These are phyloP conservation scores for Suhomyces coccinellae DNA, from an alignment of 1,139 yeast genomes.

Conservation along the genomic window DNA sequence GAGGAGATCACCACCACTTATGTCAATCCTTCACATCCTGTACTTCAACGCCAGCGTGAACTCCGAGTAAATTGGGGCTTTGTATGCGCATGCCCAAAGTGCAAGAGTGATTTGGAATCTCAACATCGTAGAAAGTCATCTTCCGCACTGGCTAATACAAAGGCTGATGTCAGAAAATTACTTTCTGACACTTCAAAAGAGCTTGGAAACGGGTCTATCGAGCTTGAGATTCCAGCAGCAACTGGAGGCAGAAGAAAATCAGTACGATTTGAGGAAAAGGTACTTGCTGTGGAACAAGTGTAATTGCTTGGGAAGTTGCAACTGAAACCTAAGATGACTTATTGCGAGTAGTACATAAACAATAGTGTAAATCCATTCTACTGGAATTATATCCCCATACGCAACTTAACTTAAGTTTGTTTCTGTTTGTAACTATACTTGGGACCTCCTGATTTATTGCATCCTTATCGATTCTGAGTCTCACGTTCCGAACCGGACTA, in stretches of 20 bases:
- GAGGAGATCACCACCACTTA: constrained; percentile 73
- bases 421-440: not conserved
- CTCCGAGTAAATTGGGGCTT: constrained; percentile 84
- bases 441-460: too few species aligned
- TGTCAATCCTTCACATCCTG: constrained; percentile 65
- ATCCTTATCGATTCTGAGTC: not conserved
- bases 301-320: too few species aligned
- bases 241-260: constrained; percentile 60
- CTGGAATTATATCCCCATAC: too few species aligned
- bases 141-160: constrained; percentile 20
- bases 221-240: constrained; percentile 43
- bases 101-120: constrained; percentile 54
- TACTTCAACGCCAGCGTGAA: constrained; percentile 64
- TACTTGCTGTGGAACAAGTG: constrained; percentile 36
- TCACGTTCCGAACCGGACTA: constrained; percentile 12
- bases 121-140: constrained; percentile 40
- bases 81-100: constrained; percentile 65
- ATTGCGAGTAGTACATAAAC: too few species aligned
- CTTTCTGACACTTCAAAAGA: constrained; percentile 36
- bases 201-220: constrained; percentile 47
- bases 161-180: constrained; percentile 49
- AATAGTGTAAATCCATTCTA: too few species aligned
- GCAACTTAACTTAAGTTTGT: too few species aligned
- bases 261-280: constrained; percentile 70
- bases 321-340: too few species aligned